phyloP scores from a whole-genome alignment of 139 green algal species.

The Chlorella sp. region DNA sequence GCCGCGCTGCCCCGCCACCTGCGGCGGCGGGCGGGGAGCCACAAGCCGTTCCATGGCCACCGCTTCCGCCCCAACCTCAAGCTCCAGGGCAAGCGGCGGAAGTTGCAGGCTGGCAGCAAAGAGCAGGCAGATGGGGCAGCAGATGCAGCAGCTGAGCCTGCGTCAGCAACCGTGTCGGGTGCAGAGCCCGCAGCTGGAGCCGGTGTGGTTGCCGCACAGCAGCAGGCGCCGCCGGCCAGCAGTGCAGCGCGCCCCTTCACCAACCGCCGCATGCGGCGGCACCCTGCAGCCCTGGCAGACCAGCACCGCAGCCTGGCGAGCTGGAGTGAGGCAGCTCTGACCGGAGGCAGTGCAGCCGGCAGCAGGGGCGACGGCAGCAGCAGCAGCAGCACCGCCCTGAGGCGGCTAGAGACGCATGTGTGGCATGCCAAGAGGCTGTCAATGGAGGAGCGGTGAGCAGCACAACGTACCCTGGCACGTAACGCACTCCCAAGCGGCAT shows the following conservation, averaged over 20 bases:
- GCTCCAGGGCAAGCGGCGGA: conserved; percentile 1
- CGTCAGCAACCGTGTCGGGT: neutral
- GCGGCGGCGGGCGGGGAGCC: conserved; percentile 51
- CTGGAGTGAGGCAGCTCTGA: conserved; percentile 30
- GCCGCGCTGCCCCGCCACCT: conserved; percentile 37
- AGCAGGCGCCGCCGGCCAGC: neutral
- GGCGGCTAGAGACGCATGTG: conserved; percentile 71
- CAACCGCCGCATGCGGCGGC: conserved; percentile 67
- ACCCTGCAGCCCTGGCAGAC: conserved; percentile 51
- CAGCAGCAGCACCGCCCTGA: neutral
- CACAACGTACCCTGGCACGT: too few species aligned
- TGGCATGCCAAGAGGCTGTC: conserved; percentile 76
- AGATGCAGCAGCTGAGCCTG: neutral
- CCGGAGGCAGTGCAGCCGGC: neutral
- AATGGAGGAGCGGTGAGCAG: conserved; percentile 46
- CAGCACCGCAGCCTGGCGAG: conserved; percentile 12
- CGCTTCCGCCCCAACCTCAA: conserved; percentile 48
- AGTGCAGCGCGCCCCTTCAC: conserved; percentile 13
- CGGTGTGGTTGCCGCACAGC: neutral
- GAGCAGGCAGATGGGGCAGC: neutral
- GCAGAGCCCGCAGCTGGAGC: neutral
- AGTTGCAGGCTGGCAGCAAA: neutral
- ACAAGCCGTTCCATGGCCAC: conserved; percentile 51
- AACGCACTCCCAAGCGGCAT: too few species aligned
- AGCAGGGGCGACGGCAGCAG: neutral